Evolutionary conservation across 371 early-diverging fungal species (phyloP), one percentile per base, ranked within the genome.

Genomic region (Mucor plumbeus): DNA sequence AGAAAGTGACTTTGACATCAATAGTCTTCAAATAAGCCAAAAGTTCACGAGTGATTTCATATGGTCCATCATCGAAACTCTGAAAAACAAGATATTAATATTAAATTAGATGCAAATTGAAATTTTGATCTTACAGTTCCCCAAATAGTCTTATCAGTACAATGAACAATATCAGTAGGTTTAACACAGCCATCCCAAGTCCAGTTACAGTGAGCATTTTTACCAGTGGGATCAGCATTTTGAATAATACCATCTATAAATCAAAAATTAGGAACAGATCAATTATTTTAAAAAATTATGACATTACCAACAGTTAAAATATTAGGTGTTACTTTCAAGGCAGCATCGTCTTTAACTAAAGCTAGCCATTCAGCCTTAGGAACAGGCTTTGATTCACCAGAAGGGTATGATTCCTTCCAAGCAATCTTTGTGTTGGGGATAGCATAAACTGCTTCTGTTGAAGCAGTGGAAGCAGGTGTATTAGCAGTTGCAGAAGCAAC

Each of bases 141-240:
- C 87, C 87, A 87, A 64, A 33, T 72, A 69, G 65, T 77, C 64
- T 40, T 80, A 76, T 68, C 69, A 1, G 35, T 54, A 68, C 87
- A 87, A 13, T 75, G 70, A 47, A 79, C 74, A 44, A 87, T 74
- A 67, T 87, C 87, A n/a, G 78, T 80, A 11, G 73, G 72, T 36
- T 78, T 75, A 50, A 71, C 64, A 59, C 87, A 87, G 36, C 81
- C 78, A 5, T 80, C 69, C 70, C 81, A 85, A 8, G 84, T 83
- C 87, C 87, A 87, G 72, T 80, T 82, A 62, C 87, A 87, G 53
- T 83, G 65, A 14, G 80, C 69, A 54, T 72, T 72, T 15, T 68
- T 68, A 10, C 72, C 72, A 26, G 68, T 58, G 15, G 72, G 68
- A 59, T 72, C 55, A 58, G 72, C 68, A 59, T 72, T 72, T 62